These are phyloP conservation scores for Cladosporium cucumerinum DNA, from an alignment of 2,329 filamentous ascomycete genomes.

Conservation along the genomic window DNA sequence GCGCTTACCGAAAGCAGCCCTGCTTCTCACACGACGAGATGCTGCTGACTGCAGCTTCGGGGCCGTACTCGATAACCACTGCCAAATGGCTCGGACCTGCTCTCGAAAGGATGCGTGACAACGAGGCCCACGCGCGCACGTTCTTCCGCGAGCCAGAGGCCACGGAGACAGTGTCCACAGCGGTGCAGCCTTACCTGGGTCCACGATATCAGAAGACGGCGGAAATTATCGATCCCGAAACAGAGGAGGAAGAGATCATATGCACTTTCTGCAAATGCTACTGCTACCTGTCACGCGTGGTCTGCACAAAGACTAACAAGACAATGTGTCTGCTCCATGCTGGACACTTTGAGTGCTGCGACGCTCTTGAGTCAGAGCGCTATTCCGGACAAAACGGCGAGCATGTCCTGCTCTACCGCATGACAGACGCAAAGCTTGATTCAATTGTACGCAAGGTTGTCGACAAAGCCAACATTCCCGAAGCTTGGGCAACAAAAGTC, in stretches of 20 bases:
- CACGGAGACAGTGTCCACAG: conserved; percentile 42
- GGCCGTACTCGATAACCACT: conserved; percentile 76
- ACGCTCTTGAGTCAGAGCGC: conserved; percentile 62
- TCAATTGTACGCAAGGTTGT: conserved; percentile 69
- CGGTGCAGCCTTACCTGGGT: conserved; percentile 30
- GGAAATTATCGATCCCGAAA: conserved; percentile 57
- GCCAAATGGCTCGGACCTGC: conserved; percentile 94
- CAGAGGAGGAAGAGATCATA: conserved; percentile 88
- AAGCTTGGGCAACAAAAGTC: conserved; percentile 87
- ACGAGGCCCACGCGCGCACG: conserved; percentile 67
- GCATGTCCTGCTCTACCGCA: conserved; percentile 75
- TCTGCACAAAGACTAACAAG: conserved; percentile 77
- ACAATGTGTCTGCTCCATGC: conserved; percentile 79
- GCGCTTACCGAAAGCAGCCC: conserved; percentile 83
- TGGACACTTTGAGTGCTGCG: conserved; percentile 77
- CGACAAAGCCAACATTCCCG: conserved; percentile 81
- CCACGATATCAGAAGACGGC: conserved; percentile 47
- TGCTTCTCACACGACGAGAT: conserved; percentile 98
- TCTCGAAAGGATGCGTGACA: conserved; percentile 70
- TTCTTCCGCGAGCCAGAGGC: conserved; percentile 59
- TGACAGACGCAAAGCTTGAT: conserved; percentile 67
- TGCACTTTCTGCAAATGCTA: conserved; percentile 91
- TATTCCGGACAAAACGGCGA: conserved; percentile 53
- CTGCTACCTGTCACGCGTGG: conserved; percentile 85
- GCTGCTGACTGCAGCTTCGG: conserved; percentile 82